Evolutionary conservation across 441 rosid species (phyloP).

Genomic region (Populus hybrid): DNA sequence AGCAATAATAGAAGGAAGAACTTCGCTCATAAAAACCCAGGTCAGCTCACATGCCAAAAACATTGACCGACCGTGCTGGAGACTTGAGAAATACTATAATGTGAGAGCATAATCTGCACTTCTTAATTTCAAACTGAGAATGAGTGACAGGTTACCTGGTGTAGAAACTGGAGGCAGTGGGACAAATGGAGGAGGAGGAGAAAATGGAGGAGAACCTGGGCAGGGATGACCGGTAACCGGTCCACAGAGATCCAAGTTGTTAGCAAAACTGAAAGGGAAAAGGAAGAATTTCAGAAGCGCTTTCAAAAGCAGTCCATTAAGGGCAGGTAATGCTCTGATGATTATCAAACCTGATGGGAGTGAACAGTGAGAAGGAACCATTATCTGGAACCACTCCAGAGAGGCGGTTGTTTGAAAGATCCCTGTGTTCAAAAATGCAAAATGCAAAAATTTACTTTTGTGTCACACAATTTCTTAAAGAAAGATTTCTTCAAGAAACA

Average conservation of each 20-base stretch:
- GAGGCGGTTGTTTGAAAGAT: slow-evolving; percentile 85
- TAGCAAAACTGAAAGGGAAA: slow-evolving; percentile 77
- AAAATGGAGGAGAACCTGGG: slow-evolving; percentile 94
- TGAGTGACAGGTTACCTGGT: slow-evolving; percentile 44
- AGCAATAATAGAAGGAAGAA: neutral
- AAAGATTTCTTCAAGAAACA: neutral
- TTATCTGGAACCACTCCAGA: slow-evolving; percentile 88
- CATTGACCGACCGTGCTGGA: neutral
- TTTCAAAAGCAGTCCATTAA: slow-evolving; percentile 7
- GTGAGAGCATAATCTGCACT: neutral
- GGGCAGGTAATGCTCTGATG: slow-evolving; percentile 3
- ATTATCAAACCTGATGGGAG: slow-evolving; percentile 72
- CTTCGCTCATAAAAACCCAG: neutral
- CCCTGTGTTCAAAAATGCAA: slow-evolving; percentile 48
- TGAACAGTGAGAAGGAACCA: slow-evolving; percentile 91
- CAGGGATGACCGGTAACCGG: slow-evolving; percentile 90
- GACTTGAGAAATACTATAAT: neutral
- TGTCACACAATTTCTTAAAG: slow-evolving; percentile 4
- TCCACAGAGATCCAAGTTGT: slow-evolving; percentile 29
- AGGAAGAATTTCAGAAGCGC: slow-evolving; percentile 14
- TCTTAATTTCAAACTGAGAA: neutral
- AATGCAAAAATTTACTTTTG: slow-evolving; percentile 9
- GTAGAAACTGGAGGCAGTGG: slow-evolving; percentile 66
- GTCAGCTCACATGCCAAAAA: neutral
- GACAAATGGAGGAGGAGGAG: slow-evolving; percentile 93